phyloP scores from a whole-genome alignment of 192 early-diverging fungal genomes.

The Rhizoclosmatium sp. region DNA sequence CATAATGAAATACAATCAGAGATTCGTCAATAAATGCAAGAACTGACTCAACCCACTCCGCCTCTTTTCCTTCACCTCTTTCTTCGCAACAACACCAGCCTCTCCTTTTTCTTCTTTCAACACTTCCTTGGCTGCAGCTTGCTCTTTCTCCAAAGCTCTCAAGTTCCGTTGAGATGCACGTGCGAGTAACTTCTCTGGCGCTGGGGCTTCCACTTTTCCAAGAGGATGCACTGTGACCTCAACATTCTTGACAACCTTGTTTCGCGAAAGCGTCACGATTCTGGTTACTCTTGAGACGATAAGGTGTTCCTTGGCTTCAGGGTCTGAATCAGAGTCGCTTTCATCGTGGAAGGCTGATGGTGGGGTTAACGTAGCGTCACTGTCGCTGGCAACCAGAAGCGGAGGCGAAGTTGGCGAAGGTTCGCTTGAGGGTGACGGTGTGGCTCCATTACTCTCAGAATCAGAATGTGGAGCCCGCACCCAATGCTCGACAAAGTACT shows the following conservation, averaged over 20 bases:
- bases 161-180: constrained; percentile 5
- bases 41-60: constrained; percentile 27
- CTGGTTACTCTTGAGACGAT: constrained; percentile 30
- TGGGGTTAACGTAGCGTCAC: neutral
- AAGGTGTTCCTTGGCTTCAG: neutral
- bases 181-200: neutral
- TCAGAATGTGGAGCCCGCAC: neutral
- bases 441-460: neutral
- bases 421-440: neutral
- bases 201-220: constrained; percentile 4
- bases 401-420: neutral
- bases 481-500: constrained; percentile 30
- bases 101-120: neutral
- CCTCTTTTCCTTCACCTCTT: constrained; percentile 15
- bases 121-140: neutral
- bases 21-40: constrained; percentile 20
- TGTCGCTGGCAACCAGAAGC: neutral
- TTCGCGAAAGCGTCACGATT: constrained; percentile 5
- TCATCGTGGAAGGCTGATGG: neutral
- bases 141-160: neutral
- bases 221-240: constrained; percentile 22
- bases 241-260: constrained; percentile 4
- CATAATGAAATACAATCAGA: neutral
- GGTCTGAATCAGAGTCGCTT: neutral
- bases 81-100: neutral